Evolutionary conservation across 176 grass and related monocot genomes (phyloP).

Genomic region (Thinopyrum elongatum): DNA sequence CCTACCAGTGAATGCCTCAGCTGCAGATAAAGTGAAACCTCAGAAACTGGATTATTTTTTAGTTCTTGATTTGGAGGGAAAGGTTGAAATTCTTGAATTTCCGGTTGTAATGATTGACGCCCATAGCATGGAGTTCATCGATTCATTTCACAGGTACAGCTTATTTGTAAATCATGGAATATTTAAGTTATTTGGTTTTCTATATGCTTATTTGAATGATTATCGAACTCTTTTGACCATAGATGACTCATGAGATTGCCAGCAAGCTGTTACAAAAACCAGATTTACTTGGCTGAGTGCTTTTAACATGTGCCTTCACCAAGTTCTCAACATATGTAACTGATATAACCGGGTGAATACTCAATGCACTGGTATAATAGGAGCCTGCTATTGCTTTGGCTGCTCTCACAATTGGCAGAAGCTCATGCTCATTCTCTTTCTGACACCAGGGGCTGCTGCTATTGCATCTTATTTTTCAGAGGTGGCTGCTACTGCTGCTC

Average conservation of each 20-base stretch:
- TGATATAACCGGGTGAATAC: background rate
- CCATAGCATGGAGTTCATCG: slow-evolving; percentile 65
- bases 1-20: slow-evolving; percentile 49
- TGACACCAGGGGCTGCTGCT: background rate
- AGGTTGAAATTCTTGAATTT: slow-evolving; percentile 97
- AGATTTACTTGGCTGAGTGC: background rate
- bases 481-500: background rate
- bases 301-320: background rate
- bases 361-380: background rate
- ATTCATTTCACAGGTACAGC: slow-evolving; percentile 86
- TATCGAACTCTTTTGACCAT: background rate
- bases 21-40: slow-evolving; percentile 48
- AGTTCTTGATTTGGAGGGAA: slow-evolving; percentile 90
- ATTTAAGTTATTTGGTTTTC: background rate
- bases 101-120: slow-evolving; percentile 85
- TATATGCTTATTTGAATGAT: slow-evolving; percentile 4
- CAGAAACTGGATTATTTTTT: slow-evolving; percentile 87
- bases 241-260: background rate
- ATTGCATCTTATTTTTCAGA: background rate
- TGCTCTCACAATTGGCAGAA: background rate
- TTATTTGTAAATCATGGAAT: slow-evolving; percentile 28
- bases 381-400: background rate
- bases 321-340: background rate
- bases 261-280: background rate
- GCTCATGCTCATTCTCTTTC: background rate